Conservation (phyloP, 2,329 filamentous ascomycete species). For the Davidsoniella eucalypti region DNA sequence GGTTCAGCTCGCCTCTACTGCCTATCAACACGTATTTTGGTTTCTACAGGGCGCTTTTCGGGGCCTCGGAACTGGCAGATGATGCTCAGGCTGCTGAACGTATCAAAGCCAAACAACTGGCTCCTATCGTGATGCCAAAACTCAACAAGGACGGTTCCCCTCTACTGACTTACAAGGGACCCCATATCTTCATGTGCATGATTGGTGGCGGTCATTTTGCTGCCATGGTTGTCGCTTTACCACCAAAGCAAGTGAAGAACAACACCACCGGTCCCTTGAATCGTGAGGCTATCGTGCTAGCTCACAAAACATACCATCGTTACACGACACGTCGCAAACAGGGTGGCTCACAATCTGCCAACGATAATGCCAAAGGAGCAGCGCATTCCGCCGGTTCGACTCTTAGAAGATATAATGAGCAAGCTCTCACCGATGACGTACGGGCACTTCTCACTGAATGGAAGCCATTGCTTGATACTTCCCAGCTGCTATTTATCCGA, state of each 20-base stretch:
- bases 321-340: conserved; percentile 95
- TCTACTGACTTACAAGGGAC: conserved; percentile 44
- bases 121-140: conserved; percentile 38
- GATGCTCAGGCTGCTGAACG: conserved; percentile 45
- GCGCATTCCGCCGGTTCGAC: conserved; percentile 88
- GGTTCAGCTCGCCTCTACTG: conserved; percentile 64
- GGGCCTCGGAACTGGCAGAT: conserved; percentile 51
- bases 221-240: conserved; percentile 82
- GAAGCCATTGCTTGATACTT: conserved; percentile 69
- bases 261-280: conserved; percentile 55
- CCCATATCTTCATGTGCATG: conserved; percentile 95
- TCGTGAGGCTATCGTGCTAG: conserved; percentile 70
- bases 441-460: conserved; percentile 66
- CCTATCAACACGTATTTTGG: conserved; percentile 69
- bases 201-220: conserved; percentile 96
- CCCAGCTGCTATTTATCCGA: conserved; percentile 74
- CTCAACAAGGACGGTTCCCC: conserved; percentile 41
- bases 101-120: conserved; percentile 61
- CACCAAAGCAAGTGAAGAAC: conserved; percentile 58
- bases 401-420: conserved; percentile 84
- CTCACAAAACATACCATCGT: conserved; percentile 93
- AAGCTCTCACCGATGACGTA: conserved; percentile 76
- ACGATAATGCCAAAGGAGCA: conserved; percentile 82
- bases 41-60: conserved; percentile 70
- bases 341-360: conserved; percentile 85